Base-by-base conservation (phyloP, 805 yeast genomes). In the Wickerhamiella cacticola region DNA sequence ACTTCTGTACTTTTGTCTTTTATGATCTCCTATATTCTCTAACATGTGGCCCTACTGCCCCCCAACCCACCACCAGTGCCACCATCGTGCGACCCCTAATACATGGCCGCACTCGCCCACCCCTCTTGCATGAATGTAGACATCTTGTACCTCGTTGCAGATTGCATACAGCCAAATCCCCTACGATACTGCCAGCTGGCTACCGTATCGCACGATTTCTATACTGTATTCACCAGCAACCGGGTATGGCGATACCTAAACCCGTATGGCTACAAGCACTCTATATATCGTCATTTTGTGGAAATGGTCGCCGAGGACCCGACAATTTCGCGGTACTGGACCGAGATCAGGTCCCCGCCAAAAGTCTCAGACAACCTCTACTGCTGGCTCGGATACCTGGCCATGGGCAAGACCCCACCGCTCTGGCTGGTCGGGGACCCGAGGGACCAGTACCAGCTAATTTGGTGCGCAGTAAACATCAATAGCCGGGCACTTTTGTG, bases 321-420 rank as follows among this genome's bases (percentile, higher is more conserved):
- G 19, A 19, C 18, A 9, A 31, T 15, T 7, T 31, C 19, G 5
- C 19, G 36, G 36, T 31, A 31, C 19, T 31, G 36, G 36, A 15
- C 19, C n/a, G 19, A 6, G 4, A 31, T 8, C 10, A 4, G 36
- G 19, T 9, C 36, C 5, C 36, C n/a, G 36, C 36, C 36, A 12
- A 31, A 31, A 15, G 36, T 31, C 4, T 15, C 10, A 15, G 36
- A 13, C 18, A 36, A 19, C 41, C 41, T 36, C 25, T 36, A 36
- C 41, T 21, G 25, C 25, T 36, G 41, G 41, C 41, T 36, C 12
- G 41, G 41, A 25, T 36, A 36, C 25, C 26, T 36, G 41, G 41
- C 36, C 5, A 13, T 18, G n/a, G 36, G 36, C 18, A 10, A 31
- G 36, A 31, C 19, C 5, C 36, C 36, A 15, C 36, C 36, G 19